phyloP scores from a whole-genome alignment of 164 flowering plant genomes.

The Tinospora cordifolia region DNA sequence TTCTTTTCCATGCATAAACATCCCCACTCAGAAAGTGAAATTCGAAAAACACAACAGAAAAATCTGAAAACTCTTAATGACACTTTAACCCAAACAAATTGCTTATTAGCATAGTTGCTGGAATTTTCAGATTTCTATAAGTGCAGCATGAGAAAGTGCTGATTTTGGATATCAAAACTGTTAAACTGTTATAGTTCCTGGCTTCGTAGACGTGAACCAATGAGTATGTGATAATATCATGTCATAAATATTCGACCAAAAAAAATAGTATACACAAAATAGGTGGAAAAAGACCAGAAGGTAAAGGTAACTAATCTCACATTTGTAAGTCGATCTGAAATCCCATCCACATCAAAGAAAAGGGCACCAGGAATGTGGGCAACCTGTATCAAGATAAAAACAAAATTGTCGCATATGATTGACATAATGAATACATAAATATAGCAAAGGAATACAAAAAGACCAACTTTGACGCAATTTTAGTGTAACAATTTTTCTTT shows the following conservation, averaged over 20 bases:
- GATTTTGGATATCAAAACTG: too few relatives aligned
- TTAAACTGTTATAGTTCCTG: too few relatives aligned
- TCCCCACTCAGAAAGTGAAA: background rate
- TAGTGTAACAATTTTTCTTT: background rate
- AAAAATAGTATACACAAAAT: background rate
- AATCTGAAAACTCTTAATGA: background rate
- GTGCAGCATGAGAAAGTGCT: too few relatives aligned
- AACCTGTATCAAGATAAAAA: slow-evolving; percentile 43
- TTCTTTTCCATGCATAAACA: background rate
- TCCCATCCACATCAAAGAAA: slow-evolving; percentile 94
- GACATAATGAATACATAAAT: background rate
- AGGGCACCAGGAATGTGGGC: slow-evolving; percentile 99
- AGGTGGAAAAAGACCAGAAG: background rate
- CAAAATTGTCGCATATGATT: background rate
- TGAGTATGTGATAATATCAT: background rate
- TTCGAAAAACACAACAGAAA: background rate
- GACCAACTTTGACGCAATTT: background rate
- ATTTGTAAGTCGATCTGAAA: slow-evolving; percentile 68
- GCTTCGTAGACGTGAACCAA: too few relatives aligned
- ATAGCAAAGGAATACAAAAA: background rate
- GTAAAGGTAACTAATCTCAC: slow-evolving; percentile 35
- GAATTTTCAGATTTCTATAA: too few relatives aligned
- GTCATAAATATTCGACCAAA: background rate
- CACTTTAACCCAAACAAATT: background rate
- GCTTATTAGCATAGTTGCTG: background rate